Evolutionary conservation across 1,139 yeast species (phyloP).

Genomic region (Debaryomyces psychrophilus): DNA sequence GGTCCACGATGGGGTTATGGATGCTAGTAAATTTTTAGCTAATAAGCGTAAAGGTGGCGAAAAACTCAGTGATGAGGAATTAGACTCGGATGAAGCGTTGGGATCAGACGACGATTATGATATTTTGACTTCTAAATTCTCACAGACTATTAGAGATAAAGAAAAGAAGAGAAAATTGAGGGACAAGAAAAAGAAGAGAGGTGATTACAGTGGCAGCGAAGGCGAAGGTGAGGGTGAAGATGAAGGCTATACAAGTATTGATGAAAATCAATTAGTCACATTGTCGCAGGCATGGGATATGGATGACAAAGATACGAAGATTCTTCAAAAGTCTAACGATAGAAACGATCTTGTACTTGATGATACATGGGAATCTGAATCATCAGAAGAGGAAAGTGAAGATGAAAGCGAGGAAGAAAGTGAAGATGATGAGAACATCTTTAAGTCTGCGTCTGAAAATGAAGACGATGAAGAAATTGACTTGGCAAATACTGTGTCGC

Average conservation of each 20-base stretch:
- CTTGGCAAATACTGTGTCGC: constrained; percentile 37
- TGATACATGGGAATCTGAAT: constrained; percentile 44
- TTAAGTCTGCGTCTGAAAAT: constrained; percentile 18
- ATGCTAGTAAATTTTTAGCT: constrained; percentile 41
- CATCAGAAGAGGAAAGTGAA: constrained; percentile 23
- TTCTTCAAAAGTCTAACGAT: constrained; percentile 15
- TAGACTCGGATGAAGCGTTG: constrained; percentile 76
- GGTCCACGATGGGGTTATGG: constrained; percentile 46
- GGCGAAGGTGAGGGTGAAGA: constrained; percentile 35
- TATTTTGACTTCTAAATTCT: constrained; percentile 64
- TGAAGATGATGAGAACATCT: constrained; percentile 31
- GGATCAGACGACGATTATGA: constrained; percentile 79
- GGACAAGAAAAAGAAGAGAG: constrained; percentile 25
- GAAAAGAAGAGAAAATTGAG: constrained; percentile 38
- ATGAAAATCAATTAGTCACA: constrained; percentile 73
- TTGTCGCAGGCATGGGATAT: constrained; percentile 88
- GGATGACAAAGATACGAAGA: constrained; percentile 58
- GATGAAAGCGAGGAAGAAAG: constrained; percentile 32
- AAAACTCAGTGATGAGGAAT: constrained; percentile 62
- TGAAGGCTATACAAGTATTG: constrained; percentile 60
- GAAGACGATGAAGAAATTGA: constrained; percentile 36
- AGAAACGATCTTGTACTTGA: constrained; percentile 44
- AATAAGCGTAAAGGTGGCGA: constrained; percentile 32
- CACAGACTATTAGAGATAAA: constrained; percentile 67
- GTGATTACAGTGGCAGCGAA: constrained; percentile 23